A percentile compares a stretch with the other conserved stretches of the same genome.
Conservation (phyloP, 495 filamentous ascomycete genomes). For the Aspergillus nanangensis region DNA sequence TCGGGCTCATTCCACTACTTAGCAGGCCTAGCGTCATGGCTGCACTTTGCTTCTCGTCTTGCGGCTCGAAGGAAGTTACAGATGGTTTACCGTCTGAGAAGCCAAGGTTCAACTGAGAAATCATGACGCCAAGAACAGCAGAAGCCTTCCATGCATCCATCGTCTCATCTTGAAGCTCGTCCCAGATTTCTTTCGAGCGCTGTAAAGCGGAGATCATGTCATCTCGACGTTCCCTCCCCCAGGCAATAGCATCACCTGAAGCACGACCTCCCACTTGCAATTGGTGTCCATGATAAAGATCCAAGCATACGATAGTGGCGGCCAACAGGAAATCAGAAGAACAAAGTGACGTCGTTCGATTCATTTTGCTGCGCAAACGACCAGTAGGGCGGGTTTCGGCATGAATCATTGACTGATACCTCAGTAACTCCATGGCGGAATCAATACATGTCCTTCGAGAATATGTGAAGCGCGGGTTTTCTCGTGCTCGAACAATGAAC, state of each 20-base stretch:
- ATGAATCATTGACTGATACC: constrained; percentile 71
- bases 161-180: constrained; percentile 64
- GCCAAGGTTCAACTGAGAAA: constrained; percentile 61
- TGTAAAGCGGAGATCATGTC: constrained; percentile 75
- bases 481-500: constrained; percentile 72
- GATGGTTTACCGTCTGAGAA: constrained; percentile 19
- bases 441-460: constrained; percentile 85
- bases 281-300: constrained; percentile 52
- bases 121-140: constrained; percentile 71
- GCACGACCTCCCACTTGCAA: constrained; percentile 31
- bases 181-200: constrained; percentile 73
- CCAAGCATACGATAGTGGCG: constrained; percentile 83
- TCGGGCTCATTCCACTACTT: constrained; percentile 64
- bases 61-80: constrained; percentile 23
- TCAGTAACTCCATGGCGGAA: constrained; percentile 74
- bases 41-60: constrained; percentile 55
- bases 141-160: constrained; percentile 87
- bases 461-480: constrained; percentile 76
- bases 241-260: constrained; percentile 57
- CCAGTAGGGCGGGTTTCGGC: constrained; percentile 68
- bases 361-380: constrained; percentile 66
- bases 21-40: constrained; percentile 82
- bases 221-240: constrained; percentile 62
- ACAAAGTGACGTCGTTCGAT: constrained; percentile 71
- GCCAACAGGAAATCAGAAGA: constrained; percentile 84